A percentile compares a stretch with the other conserved stretches of the same genome.
Conservation (phyloP, 352 stramenopile species). For the Phytophthora macrochlamydospora region DNA sequence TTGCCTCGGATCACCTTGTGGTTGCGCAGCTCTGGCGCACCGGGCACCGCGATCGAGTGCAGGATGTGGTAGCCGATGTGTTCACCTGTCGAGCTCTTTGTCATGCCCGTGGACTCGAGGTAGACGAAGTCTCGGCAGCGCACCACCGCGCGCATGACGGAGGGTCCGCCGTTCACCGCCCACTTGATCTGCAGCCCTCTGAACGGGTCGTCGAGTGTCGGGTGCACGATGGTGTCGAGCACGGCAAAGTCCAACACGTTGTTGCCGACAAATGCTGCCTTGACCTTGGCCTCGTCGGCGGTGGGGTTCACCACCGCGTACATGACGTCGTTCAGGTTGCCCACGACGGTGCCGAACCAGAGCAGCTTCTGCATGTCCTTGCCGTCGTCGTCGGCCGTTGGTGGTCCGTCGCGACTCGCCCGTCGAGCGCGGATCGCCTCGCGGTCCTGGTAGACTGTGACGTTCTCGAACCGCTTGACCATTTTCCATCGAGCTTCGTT, state of each 20-base stretch:
- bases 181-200: slow-evolving; percentile 47
- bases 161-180: slow-evolving; percentile 49
- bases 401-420: slow-evolving; percentile 11
- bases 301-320: slow-evolving; percentile 42
- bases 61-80: slow-evolving; percentile 45
- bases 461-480: slow-evolving; percentile 41
- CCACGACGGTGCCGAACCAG: slow-evolving; percentile 43
- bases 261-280: slow-evolving; percentile 33
- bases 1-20: slow-evolving; percentile 50
- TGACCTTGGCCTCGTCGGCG: slow-evolving; percentile 32
- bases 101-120: slow-evolving; percentile 52
- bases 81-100: slow-evolving; percentile 37
- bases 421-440: slow-evolving; percentile 11
- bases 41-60: slow-evolving; percentile 33
- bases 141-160: slow-evolving; percentile 47
- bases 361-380: slow-evolving; percentile 44
- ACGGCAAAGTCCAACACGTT: slow-evolving; percentile 56
- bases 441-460: slow-evolving; percentile 40
- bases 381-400: slow-evolving; percentile 5
- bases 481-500: slow-evolving; percentile 43
- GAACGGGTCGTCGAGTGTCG: slow-evolving; percentile 49
- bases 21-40: slow-evolving; percentile 27
- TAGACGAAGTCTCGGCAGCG: slow-evolving; percentile 58
- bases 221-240: slow-evolving; percentile 42
- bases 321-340: slow-evolving; percentile 50